phyloP scores from a whole-genome alignment of 805 yeast genomes.

The Metschnikowia kofuensis region DNA sequence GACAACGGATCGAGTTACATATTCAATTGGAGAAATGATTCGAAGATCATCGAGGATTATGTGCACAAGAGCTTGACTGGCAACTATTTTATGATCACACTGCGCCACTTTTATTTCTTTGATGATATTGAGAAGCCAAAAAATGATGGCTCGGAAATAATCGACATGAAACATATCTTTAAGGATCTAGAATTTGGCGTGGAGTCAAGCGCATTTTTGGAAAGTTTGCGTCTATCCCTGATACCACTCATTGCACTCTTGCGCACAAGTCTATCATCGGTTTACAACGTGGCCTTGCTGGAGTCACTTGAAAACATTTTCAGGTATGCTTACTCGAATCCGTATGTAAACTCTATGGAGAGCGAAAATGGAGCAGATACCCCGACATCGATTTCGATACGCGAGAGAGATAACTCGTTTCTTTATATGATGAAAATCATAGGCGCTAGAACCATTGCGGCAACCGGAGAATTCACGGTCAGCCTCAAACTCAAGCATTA shows the following conservation, averaged over 20 bases:
- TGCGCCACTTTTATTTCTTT: conserved; percentile 25
- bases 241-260: conserved; percentile 1
- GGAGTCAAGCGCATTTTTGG: neutral
- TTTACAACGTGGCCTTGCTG: neutral
- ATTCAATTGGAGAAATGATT: conserved; percentile 19
- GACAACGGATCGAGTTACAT: conserved; percentile 28
- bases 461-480: conserved; percentile 2
- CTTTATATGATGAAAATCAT: neutral
- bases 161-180: neutral
- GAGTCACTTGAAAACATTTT: neutral
- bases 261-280: neutral
- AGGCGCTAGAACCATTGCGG: conserved; percentile 6
- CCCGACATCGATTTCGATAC: neutral
- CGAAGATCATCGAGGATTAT: conserved; percentile 21
- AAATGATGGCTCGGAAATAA: neutral
- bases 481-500: conserved; percentile 23
- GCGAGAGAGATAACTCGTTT: neutral
- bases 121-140: conserved; percentile 3
- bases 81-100: conserved; percentile 3
- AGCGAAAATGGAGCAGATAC: neutral
- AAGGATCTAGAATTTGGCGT: neutral
- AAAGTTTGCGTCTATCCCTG: neutral
- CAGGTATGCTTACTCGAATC: neutral
- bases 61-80: conserved; percentile 12
- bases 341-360: neutral